A percentile compares a stretch with the other conserved stretches of the same genome.
Conservation (phyloP, 257 asterid species). For the Solanum ahanhuiri region DNA sequence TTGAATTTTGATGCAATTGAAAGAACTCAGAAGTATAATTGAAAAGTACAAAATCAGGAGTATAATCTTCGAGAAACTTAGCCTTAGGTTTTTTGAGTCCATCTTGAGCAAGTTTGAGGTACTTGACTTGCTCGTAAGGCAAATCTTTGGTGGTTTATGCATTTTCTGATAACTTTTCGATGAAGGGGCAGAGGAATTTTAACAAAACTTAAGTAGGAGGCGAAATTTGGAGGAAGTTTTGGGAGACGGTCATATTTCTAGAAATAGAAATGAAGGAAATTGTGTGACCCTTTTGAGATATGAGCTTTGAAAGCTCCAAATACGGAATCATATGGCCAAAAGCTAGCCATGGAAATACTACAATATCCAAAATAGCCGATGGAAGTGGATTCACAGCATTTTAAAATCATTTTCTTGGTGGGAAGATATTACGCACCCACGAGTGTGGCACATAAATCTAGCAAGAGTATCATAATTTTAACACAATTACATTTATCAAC, state of each 20-base stretch:
- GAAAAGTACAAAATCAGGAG: background rate
- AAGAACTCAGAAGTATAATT: background rate
- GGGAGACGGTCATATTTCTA: slow-evolving; percentile 52
- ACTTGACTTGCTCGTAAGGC: slow-evolving; percentile 9
- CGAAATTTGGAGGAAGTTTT: slow-evolving; percentile 13
- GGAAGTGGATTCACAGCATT: no score
- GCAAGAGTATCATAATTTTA: no score
- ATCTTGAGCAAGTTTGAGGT: slow-evolving; percentile 3
- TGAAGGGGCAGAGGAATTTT: slow-evolving; percentile 22
- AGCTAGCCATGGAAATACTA: slow-evolving; percentile 53
- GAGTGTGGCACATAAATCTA: no score
- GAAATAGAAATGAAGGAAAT: slow-evolving; percentile 43
- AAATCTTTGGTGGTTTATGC: slow-evolving; percentile 22
- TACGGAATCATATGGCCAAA: slow-evolving; percentile 44
- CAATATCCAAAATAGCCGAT: slow-evolving; percentile 14
- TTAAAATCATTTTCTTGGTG: no score
- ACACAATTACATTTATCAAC: no score
- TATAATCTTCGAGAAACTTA: background rate
- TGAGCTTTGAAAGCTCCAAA: slow-evolving; percentile 33
- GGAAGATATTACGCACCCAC: no score
- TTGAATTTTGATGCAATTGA: slow-evolving; percentile 1
- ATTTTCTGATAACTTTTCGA: slow-evolving; percentile 6
- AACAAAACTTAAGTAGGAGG: slow-evolving; percentile 13
- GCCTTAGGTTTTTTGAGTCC: background rate
- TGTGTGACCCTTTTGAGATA: slow-evolving; percentile 36